These are phyloP conservation scores for Neoboletus subvelutipes DNA, from an alignment of 768 basidiomycete genomes.

Conservation along the genomic window DNA sequence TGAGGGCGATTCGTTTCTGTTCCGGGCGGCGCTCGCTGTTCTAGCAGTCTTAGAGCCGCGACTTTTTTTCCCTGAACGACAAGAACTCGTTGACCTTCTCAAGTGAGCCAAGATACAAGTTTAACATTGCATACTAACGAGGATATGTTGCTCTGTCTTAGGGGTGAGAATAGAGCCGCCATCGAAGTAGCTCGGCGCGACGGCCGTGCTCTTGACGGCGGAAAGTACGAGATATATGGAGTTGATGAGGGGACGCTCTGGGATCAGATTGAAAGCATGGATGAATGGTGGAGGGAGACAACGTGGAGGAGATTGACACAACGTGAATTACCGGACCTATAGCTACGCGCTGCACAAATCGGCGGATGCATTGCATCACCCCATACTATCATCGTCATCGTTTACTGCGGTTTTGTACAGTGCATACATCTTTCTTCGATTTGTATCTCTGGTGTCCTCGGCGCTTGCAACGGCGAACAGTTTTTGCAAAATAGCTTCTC, in stretches of 20 bases:
- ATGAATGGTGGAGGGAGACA: constrained; percentile 91
- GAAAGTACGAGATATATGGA: constrained; percentile 85
- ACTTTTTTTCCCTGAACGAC: constrained; percentile 83
- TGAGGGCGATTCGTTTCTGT: constrained; percentile 89
- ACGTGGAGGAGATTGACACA: constrained; percentile 84
- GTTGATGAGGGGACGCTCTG: constrained; percentile 84
- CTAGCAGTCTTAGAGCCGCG: constrained; percentile 82
- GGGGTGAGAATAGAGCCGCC: constrained; percentile 82
- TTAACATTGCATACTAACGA: constrained; percentile 15
- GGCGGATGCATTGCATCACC: constrained; percentile 12
- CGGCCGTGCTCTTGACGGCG: constrained; percentile 57
- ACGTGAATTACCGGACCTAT: constrained; percentile 79
- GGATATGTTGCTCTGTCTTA: constrained; percentile 26
- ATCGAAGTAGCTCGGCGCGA: constrained; percentile 80
- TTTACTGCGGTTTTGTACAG: constrained; percentile 69
- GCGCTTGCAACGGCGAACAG: constrained; percentile 76
- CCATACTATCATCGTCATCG: constrained; percentile 38
- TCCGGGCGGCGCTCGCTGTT: constrained; percentile 79
- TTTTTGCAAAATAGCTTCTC: constrained; percentile 53
- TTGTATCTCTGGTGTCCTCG: constrained; percentile 71
- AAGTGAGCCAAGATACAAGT: constrained; percentile 44
- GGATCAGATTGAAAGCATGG: constrained; percentile 78
- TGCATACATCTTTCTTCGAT: constrained; percentile 79
- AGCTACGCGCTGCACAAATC: constrained; percentile 2
- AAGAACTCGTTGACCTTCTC: constrained; percentile 76